These are phyloP conservation scores for Saturnispora saitoi DNA, from an alignment of 805 yeast genomes.

Conservation along the genomic window DNA sequence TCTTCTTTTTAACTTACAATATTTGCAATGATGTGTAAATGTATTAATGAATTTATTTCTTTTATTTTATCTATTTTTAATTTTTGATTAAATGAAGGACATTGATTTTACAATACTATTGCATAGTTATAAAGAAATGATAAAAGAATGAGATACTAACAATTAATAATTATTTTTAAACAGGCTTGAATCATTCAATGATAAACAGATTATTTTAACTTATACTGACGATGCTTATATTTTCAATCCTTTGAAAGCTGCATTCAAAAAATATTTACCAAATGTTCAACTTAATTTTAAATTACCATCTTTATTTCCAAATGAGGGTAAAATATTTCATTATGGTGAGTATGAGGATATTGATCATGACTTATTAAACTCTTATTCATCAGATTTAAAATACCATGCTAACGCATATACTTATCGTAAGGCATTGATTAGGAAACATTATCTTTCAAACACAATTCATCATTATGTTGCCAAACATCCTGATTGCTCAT, in stretches of 20 bases:
- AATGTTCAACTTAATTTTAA: conserved; percentile 4
- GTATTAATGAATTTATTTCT: background rate
- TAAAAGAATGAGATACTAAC: background rate
- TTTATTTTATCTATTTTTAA: background rate
- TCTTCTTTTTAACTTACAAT: background rate
- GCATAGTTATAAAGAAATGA: no score
- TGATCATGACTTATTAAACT: conserved; percentile 57
- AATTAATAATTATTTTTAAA: background rate
- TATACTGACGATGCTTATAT: conserved; percentile 34
- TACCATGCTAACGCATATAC: conserved; percentile 75
- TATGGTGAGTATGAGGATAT: conserved; percentile 87
- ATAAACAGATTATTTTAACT: conserved; percentile 26
- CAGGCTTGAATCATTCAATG: background rate
- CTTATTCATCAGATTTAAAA: conserved; percentile 21
- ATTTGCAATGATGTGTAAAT: background rate
- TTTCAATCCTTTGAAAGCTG: conserved; percentile 33
- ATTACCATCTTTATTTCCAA: conserved; percentile 8
- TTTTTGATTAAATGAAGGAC: background rate
- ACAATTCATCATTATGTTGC: conserved; percentile 67
- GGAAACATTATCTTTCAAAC: conserved; percentile 84
- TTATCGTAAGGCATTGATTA: conserved; percentile 80
- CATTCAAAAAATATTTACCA: conserved; percentile 24
- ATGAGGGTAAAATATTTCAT: conserved; percentile 44
- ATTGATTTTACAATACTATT: no score
- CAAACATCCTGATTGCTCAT: conserved; percentile 62